phyloP scores from a whole-genome alignment of 2,329 filamentous ascomycete species.

The Penicillium psychrosexuale region DNA sequence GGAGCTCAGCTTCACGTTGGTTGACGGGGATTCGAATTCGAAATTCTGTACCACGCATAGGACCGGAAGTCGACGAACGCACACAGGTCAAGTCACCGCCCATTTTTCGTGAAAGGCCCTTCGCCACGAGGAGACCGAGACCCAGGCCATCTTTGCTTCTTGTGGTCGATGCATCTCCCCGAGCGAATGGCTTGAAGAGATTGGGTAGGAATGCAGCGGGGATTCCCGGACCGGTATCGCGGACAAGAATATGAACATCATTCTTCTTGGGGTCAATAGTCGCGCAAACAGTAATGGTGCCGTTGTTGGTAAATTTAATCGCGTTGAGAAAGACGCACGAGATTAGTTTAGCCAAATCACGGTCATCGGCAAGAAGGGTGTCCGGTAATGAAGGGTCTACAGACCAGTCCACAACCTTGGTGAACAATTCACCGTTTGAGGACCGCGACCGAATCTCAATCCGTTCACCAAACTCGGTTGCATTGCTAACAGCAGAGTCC shows the following conservation, averaged over 20 bases:
- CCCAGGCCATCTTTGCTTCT: constrained; percentile 66
- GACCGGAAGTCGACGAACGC: constrained; percentile 60
- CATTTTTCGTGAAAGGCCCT: constrained; percentile 65
- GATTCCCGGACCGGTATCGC: constrained; percentile 67
- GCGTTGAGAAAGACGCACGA: constrained; percentile 65
- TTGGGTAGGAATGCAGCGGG: constrained; percentile 63
- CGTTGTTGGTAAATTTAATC: constrained; percentile 67
- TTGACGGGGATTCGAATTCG: constrained; percentile 63
- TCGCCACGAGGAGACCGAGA: constrained; percentile 68
- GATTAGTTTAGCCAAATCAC: constrained; percentile 61
- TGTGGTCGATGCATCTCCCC: constrained; percentile 66
- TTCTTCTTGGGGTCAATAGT: constrained; percentile 51
- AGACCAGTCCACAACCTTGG: constrained; percentile 48
- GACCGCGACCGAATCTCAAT: constrained; percentile 46
- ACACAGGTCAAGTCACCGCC: constrained; percentile 66
- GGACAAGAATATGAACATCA: constrained; percentile 60
- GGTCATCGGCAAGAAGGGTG: constrained; percentile 55
- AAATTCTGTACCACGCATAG: constrained; percentile 63
- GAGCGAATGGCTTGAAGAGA: constrained; percentile 67
- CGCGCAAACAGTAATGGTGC: constrained; percentile 57
- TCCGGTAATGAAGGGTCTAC: constrained; percentile 49
- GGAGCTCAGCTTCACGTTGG: constrained; percentile 44
- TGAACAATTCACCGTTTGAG: constrained; percentile 45
- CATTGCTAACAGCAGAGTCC: constrained; percentile 46
- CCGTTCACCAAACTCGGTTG: constrained; percentile 44